Evolutionary conservation across 331 rosid species (phyloP).

Genomic region (Acacia concinna): DNA sequence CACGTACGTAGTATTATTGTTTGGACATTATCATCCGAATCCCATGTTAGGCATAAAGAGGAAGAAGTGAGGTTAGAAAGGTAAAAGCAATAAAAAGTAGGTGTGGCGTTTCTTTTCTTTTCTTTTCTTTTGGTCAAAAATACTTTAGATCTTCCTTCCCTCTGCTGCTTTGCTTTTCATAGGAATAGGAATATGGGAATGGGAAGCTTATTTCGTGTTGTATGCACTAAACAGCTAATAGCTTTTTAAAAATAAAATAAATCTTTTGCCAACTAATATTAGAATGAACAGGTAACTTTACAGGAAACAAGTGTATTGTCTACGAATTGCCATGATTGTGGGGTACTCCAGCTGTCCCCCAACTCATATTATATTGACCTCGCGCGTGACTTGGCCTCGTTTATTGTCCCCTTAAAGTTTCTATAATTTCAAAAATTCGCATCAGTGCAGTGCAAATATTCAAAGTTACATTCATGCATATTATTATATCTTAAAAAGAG

Average conservation of each 20-base stretch:
- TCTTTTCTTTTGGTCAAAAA: slow-evolving; percentile 35
- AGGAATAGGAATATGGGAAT: too few species aligned
- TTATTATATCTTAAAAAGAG: not conserved
- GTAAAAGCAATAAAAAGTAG: not conserved
- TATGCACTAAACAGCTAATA: not conserved
- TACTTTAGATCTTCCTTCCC: not conserved
- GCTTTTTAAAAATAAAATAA: not conserved
- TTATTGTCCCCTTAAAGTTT: not conserved
- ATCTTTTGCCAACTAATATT: not conserved
- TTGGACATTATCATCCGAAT: not conserved
- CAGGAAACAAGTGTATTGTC: not conserved
- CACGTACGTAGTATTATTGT: not conserved
- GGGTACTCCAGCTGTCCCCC: not conserved
- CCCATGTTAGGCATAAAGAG: not conserved
- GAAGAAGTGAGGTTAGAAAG: not conserved
- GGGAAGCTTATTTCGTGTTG: not conserved
- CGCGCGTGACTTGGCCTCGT: not conserved
- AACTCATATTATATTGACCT: not conserved
- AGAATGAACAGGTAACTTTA: not conserved
- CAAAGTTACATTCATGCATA: not conserved
- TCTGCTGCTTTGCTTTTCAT: not conserved
- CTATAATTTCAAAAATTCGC: not conserved
- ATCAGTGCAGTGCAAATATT: too few species aligned
- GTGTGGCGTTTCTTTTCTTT: not conserved
- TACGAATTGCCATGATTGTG: not conserved